These are phyloP conservation scores for Microbotryum silenes-acaulis DNA, from an alignment of 1,284 basidiomycete species.

Conservation along the genomic window DNA sequence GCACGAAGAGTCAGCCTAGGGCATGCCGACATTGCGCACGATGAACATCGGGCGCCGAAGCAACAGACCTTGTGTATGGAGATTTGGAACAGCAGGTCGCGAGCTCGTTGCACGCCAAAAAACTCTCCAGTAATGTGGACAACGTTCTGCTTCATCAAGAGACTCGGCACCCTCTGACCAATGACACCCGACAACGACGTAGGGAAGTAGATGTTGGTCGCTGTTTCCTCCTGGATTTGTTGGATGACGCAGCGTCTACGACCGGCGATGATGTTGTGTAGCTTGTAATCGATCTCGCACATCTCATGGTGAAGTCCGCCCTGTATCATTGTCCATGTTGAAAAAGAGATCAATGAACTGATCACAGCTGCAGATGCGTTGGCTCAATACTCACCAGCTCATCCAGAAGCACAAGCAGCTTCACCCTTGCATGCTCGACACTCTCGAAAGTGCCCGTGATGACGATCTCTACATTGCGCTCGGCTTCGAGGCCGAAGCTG, in stretches of 20 bases:
- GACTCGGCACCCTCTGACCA: constrained; percentile 41
- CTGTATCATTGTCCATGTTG: constrained; percentile 43
- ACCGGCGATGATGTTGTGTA: constrained; percentile 85
- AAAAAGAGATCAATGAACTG: background rate
- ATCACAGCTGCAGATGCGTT: background rate
- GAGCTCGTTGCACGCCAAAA: constrained; percentile 86
- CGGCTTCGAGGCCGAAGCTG: constrained; percentile 72
- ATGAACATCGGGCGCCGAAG: background rate
- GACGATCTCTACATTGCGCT: constrained; percentile 84
- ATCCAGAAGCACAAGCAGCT: constrained; percentile 86
- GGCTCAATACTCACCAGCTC: constrained; percentile 60
- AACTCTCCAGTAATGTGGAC: constrained; percentile 98
- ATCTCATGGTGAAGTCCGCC: constrained; percentile 80
- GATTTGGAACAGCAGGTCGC: constrained; percentile 87
- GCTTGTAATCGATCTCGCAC: constrained; percentile 90
- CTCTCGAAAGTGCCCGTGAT: constrained; percentile 77
- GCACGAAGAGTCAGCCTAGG: background rate
- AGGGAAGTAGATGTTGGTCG: constrained; percentile 91
- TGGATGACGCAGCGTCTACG: constrained; percentile 82
- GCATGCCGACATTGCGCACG: background rate
- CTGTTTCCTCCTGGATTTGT: constrained; percentile 92
- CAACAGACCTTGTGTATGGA: constrained; percentile 68
- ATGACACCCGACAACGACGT: constrained; percentile 81
- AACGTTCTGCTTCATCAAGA: constrained; percentile 54
- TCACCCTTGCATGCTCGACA: constrained; percentile 82